Conservation (phyloP, 2,329 filamentous ascomycete species). For the Apiospora malaysiana region DNA sequence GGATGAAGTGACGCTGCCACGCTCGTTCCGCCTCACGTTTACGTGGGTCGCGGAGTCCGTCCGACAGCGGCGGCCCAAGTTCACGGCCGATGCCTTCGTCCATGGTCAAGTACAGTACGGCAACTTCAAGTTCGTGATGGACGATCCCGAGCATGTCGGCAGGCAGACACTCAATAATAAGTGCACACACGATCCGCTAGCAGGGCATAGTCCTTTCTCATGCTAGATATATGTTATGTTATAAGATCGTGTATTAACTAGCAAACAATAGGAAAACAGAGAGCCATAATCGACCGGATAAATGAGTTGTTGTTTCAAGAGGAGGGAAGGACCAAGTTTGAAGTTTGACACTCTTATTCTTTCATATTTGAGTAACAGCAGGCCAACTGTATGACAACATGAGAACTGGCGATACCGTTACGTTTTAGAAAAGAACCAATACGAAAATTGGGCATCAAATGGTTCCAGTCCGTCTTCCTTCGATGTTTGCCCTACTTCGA, state of each 20-base stretch:
- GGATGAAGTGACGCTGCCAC: not conserved
- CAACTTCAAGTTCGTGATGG: not conserved
- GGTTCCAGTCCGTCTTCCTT: too few relatives aligned
- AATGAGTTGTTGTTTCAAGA: not conserved
- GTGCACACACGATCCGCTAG: not conserved
- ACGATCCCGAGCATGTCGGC: not conserved
- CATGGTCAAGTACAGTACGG: not conserved
- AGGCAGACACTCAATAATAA: not conserved
- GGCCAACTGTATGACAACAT: too few relatives aligned
- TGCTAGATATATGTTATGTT: not conserved
- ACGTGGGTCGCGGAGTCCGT: not conserved
- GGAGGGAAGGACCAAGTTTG: not conserved
- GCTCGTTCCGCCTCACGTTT: not conserved
- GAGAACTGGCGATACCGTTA: too few relatives aligned
- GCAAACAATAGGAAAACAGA: not conserved
- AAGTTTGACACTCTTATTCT: not conserved
- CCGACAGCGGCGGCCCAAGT: not conserved
- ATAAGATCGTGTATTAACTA: not conserved
- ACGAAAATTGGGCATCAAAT: too few relatives aligned
- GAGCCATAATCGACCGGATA: not conserved
- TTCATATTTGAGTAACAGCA: too few relatives aligned
- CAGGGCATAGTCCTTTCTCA: not conserved
- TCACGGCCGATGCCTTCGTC: not conserved
- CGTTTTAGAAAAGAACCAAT: too few relatives aligned
- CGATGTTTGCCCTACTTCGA: too few relatives aligned